Evolutionary conservation across 2,329 filamentous ascomycete species (phyloP), one percentile per base, ranked within the genome.

Genomic region (Cladosporium oxysporum): DNA sequence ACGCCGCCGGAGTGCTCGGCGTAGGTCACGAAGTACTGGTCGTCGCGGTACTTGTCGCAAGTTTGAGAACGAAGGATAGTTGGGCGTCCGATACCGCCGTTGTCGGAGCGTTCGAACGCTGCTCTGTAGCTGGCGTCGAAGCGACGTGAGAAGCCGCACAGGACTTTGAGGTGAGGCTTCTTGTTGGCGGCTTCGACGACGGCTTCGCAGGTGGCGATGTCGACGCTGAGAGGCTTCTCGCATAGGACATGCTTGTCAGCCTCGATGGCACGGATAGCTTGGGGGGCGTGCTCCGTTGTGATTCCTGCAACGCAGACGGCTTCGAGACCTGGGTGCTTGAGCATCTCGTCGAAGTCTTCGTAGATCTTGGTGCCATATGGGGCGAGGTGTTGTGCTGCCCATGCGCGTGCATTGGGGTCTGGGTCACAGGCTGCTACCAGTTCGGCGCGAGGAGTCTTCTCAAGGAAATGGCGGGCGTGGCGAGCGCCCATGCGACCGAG

Each of bases 241-340:
- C 84, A 87, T 10, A 87, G 74, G 0, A 87, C 84, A 68, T 88
- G 85, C 66, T 83, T 79, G 37, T 83, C 80, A 12, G 78, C 79
- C 55, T 84, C 73, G 55, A 88, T 85, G 10, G 84, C 84, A 67
- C 83, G 81, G 70, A 86, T 83, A 3, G 84, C 82, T 70, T 88
- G 83, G 68, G 85, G 80, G 0, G 84, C 84, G 68, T 88, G 86
- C 2, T 83, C 83, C 1, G 81, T 84, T 0, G 83, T 84, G 7
- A 83, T 85, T 0, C 81, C 84, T 1, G 83, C 82, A 18, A 87
- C 78, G 44, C 85, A 80, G 1, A 87, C 81, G 1, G 85, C 85
- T 72, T 85, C 79, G 1, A 87, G 75, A 7, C 83, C 83, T 68
- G 80, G 77, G 60, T 86, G 82, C 73, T 82, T 79, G 62, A 87